Base-by-base conservation (phyloP, 768 basidiomycete genomes). In the Mycena albidolilacea region DNA sequence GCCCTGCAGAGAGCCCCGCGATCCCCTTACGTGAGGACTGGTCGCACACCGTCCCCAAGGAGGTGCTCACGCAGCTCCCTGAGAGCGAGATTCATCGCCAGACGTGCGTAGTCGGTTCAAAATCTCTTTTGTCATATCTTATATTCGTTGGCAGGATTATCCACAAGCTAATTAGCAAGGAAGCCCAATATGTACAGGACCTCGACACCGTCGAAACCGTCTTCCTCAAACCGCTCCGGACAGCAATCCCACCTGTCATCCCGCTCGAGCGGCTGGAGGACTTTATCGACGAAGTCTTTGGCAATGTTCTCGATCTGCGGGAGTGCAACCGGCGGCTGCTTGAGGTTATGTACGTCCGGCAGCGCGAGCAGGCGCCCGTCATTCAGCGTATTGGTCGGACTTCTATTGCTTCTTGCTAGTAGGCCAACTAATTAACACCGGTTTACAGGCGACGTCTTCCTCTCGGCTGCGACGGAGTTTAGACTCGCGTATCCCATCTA, bases 231-330 rank as follows among this genome's bases (percentile, higher is more conserved):
- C 90, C 89, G 5, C 81, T 93, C 17, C 85, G 87, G 15, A 77
- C 71, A 44, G 84, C 86, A 9, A 79, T 85, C 48, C 87, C 87
- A 78, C 80, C 84, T 70, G 80, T 87, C 15, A 83, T 89, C 21
- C 84, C 87, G 4, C 83, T 86, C 10, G 79, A 87, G n/a, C 85
- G 90, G 39, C 81, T 97, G 5, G 93, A 95, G 52, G 90, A 92
- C 48, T 97, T 98, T 81, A 91, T 98, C 63, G 93, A 95, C 57
- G 93, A 95, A 39, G 92, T 97, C 2, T 97, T 99, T 74, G 91
- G 94, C 58, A 98, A 98, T 79, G 91, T 97, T 41, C 85, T 93
- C 7, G 95, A 95, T 73, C 85, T 99, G 19, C 89, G 95, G 17
- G 93, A 94, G 79, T 93, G 94, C 78, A 95, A 94, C 76, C 87